A percentile compares a stretch with the other conserved stretches of the same genome.
Conservation (phyloP, 192 early-diverging fungal genomes). For the Fimicolochytrium jonesii region DNA sequence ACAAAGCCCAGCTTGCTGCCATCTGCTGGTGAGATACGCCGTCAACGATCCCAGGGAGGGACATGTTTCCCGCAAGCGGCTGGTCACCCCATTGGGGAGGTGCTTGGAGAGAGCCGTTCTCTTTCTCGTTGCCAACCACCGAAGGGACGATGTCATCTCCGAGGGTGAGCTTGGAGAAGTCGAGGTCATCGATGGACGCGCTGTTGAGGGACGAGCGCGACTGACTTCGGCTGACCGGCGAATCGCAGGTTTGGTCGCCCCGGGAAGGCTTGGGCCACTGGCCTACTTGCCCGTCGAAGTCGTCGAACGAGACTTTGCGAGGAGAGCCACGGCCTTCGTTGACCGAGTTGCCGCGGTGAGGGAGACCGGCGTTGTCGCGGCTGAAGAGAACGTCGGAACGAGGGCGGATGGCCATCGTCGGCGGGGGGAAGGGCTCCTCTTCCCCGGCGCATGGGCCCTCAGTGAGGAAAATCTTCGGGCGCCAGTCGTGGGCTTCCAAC, state of each 20-base stretch:
- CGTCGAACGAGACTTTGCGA: background rate
- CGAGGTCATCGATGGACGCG: conserved; percentile 3
- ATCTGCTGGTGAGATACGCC: too few species aligned
- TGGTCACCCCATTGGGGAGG: too few species aligned
- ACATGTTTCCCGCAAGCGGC: too few species aligned
- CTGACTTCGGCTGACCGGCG: background rate
- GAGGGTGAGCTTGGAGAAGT: conserved; percentile 9
- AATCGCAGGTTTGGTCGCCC: background rate
- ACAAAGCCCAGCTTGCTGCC: too few species aligned
- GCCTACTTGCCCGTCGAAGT: background rate
- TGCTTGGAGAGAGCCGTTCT: too few species aligned
- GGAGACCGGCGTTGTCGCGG: conserved; percentile 30
- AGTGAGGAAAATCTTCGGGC: conserved; percentile 72
- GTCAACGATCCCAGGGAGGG: too few species aligned
- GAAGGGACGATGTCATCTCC: too few species aligned
- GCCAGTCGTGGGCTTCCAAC: conserved; percentile 67
- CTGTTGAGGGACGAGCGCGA: background rate
- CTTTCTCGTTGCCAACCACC: too few species aligned
- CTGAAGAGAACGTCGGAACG: conserved; percentile 35
- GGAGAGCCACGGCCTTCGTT: background rate
- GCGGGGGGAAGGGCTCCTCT: conserved; percentile 63
- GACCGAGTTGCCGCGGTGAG: conserved; percentile 2
- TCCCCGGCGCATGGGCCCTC: conserved; percentile 52
- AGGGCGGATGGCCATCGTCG: conserved; percentile 35
- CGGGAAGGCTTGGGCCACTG: background rate